Percentiles rank a stretch among this genome's conserved stretches.
Evolutionary conservation across 2,329 filamentous ascomycete species (phyloP).

Genomic region (Bipolaris cookei): DNA sequence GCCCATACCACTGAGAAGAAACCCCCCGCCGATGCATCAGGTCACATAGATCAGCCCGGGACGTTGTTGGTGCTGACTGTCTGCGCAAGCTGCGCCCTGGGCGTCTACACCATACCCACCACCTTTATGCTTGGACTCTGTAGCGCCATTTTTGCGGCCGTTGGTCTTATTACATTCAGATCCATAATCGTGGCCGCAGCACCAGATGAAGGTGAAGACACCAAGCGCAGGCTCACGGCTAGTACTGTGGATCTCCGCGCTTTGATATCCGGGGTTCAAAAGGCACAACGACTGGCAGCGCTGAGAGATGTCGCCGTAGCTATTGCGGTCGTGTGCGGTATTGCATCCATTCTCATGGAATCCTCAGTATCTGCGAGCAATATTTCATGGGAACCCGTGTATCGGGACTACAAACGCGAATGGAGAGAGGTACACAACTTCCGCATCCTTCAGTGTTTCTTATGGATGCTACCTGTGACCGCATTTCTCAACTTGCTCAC

Average conservation of each 20-base stretch:
- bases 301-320: conserved; percentile 41
- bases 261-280: conserved; percentile 31
- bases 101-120: conserved; percentile 42
- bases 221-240: conserved; percentile 43
- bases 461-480: conserved; percentile 37
- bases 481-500: conserved; percentile 35
- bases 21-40: conserved; percentile 21
- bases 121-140: conserved; percentile 52
- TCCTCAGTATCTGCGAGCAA: conserved; percentile 30
- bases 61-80: conserved; percentile 45
- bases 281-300: conserved; percentile 33
- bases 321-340: conserved; percentile 35
- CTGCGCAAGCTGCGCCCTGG: conserved; percentile 47
- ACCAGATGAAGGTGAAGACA: conserved; percentile 29
- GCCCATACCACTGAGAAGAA: conserved; percentile 24
- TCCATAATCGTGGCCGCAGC: conserved; percentile 35
- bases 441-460: conserved; percentile 32
- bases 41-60: conserved; percentile 29
- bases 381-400: conserved; percentile 39
- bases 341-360: conserved; percentile 40
- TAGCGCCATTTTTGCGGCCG: conserved; percentile 50
- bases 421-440: conserved; percentile 40
- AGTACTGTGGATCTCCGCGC: conserved; percentile 40
- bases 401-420: conserved; percentile 29
- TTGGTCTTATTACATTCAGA: conserved; percentile 52